Percentiles rank a stretch among this genome's conserved stretches.
These are phyloP conservation scores for Botrytis fabae DNA, from an alignment of 2,329 filamentous ascomycete genomes.

Conservation along the genomic window DNA sequence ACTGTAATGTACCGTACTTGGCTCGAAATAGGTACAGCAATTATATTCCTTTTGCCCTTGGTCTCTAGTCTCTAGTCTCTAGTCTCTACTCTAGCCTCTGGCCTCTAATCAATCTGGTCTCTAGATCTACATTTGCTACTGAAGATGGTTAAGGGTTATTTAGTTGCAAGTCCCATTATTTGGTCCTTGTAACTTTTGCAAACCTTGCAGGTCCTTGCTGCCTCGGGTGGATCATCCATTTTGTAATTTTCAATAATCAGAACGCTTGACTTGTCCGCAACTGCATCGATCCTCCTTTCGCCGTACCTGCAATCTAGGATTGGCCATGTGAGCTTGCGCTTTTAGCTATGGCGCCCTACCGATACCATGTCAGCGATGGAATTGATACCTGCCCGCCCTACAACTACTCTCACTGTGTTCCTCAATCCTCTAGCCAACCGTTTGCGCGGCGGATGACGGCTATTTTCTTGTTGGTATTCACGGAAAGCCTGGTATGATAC, in stretches of 20 bases:
- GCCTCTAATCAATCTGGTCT: neutral
- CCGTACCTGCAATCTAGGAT: slow-evolving; percentile 31
- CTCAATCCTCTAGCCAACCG: slow-evolving; percentile 27
- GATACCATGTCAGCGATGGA: slow-evolving; percentile 33
- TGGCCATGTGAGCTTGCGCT: slow-evolving; percentile 35
- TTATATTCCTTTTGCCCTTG: neutral
- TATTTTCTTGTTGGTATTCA: slow-evolving; percentile 29
- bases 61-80: neutral
- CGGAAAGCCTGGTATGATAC: slow-evolving; percentile 31
- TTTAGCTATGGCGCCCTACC: slow-evolving; percentile 27
- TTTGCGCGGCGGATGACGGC: slow-evolving; percentile 31
- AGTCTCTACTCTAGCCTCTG: neutral
- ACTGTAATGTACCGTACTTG: neutral
- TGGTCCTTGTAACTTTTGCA: slow-evolving; percentile 26
- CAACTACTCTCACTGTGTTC: slow-evolving; percentile 30
- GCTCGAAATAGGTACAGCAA: neutral
- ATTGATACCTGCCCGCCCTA: slow-evolving; percentile 32
- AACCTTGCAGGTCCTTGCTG: slow-evolving; percentile 18
- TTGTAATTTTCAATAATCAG: slow-evolving; percentile 21
- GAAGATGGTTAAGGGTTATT: slow-evolving; percentile 13
- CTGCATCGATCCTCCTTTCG: slow-evolving; percentile 26
- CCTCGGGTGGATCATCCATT: slow-evolving; percentile 28
- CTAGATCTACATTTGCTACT: slow-evolving; percentile 22
- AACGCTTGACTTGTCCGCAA: slow-evolving; percentile 25
- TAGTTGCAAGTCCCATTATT: slow-evolving; percentile 17